A percentile compares a stretch with the other conserved stretches of the same genome.
Conservation (phyloP, 1,284 basidiomycete genomes). For the Rhodotorula mucilaginosa region DNA sequence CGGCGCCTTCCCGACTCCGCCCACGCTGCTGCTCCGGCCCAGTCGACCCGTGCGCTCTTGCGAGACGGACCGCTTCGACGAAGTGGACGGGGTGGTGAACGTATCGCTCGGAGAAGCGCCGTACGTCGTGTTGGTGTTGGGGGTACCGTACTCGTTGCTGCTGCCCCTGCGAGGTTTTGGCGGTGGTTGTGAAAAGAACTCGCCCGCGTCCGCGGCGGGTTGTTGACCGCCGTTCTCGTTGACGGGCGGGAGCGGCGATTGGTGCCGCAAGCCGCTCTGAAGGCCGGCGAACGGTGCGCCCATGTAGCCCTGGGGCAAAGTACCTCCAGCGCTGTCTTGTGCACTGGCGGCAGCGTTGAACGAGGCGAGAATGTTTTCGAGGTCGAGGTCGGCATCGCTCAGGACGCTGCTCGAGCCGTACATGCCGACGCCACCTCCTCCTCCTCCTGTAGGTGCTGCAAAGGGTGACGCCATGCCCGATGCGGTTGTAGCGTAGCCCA, state of each 20-base stretch:
- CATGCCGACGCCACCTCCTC: neutral
- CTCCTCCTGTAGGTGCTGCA: neutral
- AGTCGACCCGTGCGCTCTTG: conserved; percentile 1
- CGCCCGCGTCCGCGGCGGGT: neutral
- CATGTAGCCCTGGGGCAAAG: no score
- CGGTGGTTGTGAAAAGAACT: neutral
- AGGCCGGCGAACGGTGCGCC: no score
- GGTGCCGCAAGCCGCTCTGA: neutral
- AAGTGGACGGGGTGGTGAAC: neutral
- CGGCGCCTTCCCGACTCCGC: conserved; percentile 35
- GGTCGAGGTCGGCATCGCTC: conserved; percentile 32
- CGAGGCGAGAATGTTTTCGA: conserved; percentile 28
- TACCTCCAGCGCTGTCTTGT: no score
- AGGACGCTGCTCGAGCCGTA: conserved; percentile 10
- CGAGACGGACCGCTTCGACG: conserved; percentile 7
- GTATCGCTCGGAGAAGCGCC: neutral
- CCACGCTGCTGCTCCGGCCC: neutral
- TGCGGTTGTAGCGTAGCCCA: no score
- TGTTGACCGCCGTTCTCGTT: neutral
- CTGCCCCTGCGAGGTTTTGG: neutral
- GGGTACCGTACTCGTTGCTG: neutral
- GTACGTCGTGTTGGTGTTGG: neutral
- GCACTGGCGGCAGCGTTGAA: neutral
- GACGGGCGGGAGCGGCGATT: neutral
- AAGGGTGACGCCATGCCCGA: neutral